phyloP scores from a whole-genome alignment of 768 basidiomycete species.

The Phylloporus sp. region DNA sequence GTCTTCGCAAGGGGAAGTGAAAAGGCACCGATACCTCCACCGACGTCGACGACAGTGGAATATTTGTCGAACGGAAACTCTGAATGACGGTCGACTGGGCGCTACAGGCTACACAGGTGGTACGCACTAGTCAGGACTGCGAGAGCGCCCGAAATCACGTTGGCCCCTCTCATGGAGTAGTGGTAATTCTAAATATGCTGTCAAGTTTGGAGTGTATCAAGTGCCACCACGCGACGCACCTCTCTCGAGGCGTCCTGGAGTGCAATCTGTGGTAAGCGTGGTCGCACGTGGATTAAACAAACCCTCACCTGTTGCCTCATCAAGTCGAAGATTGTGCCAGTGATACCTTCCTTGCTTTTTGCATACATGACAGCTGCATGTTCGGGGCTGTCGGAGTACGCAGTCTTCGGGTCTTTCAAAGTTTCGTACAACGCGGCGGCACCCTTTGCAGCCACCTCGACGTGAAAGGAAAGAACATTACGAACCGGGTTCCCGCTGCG shows the following conservation, averaged over 20 bases:
- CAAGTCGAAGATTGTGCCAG: constrained; percentile 24
- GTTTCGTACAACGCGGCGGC: constrained; percentile 24
- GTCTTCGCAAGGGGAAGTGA: constrained; percentile 27
- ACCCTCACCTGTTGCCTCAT: constrained; percentile 19
- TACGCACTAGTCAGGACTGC: constrained; percentile 22
- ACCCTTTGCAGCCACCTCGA: constrained; percentile 17
- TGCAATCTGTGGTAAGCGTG: not conserved
- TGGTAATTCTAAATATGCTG: constrained; percentile 17
- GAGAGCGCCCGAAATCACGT: constrained; percentile 21
- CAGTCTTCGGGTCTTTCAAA: constrained; percentile 21
- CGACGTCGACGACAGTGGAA: constrained; percentile 32
- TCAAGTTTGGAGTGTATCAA: not conserved
- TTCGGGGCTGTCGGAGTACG: constrained; percentile 16
- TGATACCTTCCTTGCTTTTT: constrained; percentile 17
- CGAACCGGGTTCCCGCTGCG: constrained; percentile 19
- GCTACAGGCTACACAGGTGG: not conserved
- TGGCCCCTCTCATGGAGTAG: constrained; percentile 20
- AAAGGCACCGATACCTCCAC: constrained; percentile 31
- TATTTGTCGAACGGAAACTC: constrained; percentile 30
- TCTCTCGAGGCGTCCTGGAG: constrained; percentile 18
- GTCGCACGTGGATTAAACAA: not conserved
- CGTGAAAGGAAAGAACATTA: constrained; percentile 19
- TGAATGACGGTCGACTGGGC: constrained; percentile 2
- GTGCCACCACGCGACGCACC: constrained; percentile 1
- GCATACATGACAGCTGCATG: constrained; percentile 20